Percentiles rank a stretch among this genome's conserved stretches.
Conservation (phyloP, 257 asterid species). For the Jacaranda copaia region DNA sequence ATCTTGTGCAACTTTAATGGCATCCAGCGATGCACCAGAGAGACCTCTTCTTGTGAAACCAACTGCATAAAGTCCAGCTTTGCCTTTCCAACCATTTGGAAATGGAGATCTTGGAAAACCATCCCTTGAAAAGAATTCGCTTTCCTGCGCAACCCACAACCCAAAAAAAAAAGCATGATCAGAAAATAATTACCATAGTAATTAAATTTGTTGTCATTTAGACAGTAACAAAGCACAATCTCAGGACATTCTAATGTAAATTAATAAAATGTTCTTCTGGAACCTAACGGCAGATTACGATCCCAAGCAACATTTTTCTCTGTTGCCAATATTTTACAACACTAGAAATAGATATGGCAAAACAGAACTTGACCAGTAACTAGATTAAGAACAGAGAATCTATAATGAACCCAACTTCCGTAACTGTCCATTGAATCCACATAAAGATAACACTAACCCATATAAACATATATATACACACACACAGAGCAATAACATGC, state of each 20-base stretch:
- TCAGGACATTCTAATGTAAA: too few relatives aligned
- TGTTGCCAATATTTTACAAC: conserved; percentile 29
- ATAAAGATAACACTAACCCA: too few relatives aligned
- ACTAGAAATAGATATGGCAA: background rate
- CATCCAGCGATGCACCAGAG: conserved; percentile 83
- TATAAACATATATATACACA: too few relatives aligned
- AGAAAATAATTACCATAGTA: background rate
- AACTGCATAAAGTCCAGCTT: conserved; percentile 82
- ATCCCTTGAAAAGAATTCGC: conserved; percentile 65
- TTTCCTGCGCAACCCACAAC: conserved; percentile 62
- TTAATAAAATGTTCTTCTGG: background rate
- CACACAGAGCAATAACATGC: background rate
- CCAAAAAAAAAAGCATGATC: background rate
- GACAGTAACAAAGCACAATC: background rate
- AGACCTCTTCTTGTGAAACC: conserved; percentile 92
- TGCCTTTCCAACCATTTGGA: conserved; percentile 96
- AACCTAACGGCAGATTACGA: background rate
- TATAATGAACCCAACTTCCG: conserved; percentile 56
- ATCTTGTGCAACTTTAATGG: conserved; percentile 75
- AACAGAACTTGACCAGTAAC: conserved; percentile 38
- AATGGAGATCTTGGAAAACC: conserved; percentile 79
- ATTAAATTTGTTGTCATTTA: background rate
- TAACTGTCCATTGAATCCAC: too few relatives aligned
- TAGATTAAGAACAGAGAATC: conserved; percentile 52
- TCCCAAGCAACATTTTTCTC: conserved; percentile 16